Percentiles rank a stretch among this genome's conserved stretches.
These are phyloP conservation scores for Rhododendron simsii DNA, from an alignment of 148 eudicot species.

Conservation along the genomic window DNA sequence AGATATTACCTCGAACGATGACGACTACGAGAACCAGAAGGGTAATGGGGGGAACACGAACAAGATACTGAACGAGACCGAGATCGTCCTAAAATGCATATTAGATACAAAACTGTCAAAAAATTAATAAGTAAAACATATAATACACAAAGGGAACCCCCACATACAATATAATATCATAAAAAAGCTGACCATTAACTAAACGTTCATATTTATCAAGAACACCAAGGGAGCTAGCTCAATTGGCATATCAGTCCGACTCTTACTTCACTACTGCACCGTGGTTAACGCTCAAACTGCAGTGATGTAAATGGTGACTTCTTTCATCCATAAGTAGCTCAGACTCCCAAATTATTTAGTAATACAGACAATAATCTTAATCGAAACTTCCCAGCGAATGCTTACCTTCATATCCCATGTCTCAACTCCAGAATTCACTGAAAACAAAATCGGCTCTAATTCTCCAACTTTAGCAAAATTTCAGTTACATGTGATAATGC, in stretches of 20 bases:
- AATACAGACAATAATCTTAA: neutral
- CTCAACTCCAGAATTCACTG: neutral
- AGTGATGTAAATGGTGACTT: neutral
- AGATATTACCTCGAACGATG: conserved; percentile 44
- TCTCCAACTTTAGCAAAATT: neutral
- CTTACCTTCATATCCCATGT: neutral
- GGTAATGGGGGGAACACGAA: conserved; percentile 49
- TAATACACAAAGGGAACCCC: neutral
- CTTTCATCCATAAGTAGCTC: neutral
- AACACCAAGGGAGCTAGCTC: neutral
- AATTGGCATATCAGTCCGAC: neutral
- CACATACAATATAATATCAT: neutral
- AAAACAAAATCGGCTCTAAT: neutral
- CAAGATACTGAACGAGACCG: conserved; percentile 59
- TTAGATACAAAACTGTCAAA: neutral
- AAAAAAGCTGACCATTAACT: neutral
- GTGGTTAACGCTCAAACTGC: neutral
- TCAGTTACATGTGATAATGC: neutral
- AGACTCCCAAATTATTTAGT: neutral
- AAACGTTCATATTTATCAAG: neutral
- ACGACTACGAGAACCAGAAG: conserved; percentile 47
- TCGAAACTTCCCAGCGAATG: neutral
- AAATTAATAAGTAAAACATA: neutral
- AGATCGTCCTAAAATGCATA: conserved; percentile 39
- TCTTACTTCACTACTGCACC: neutral